Evolutionary conservation across 1,284 basidiomycete species (phyloP).

Genomic region (Ganoderma sinense): DNA sequence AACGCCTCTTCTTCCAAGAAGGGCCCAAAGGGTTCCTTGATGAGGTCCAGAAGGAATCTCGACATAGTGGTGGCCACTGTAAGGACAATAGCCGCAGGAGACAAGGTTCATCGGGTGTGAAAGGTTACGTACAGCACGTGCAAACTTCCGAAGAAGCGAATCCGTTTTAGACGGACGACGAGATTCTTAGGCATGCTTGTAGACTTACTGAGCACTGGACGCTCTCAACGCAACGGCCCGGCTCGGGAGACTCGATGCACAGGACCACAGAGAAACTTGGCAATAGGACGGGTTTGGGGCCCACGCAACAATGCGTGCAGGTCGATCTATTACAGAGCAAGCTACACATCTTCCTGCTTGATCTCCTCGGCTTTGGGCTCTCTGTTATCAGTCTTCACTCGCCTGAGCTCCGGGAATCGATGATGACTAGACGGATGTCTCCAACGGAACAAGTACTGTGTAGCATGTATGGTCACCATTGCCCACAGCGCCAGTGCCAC

Average conservation of each 20-base stretch:
- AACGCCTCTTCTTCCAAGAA: slow-evolving; percentile 37
- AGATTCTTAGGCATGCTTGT: background rate
- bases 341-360: slow-evolving; percentile 17
- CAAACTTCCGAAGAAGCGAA: background rate
- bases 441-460: slow-evolving; percentile 13
- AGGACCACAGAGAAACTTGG: background rate
- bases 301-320: background rate
- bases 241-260: background rate
- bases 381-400: slow-evolving; percentile 1
- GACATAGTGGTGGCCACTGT: slow-evolving; percentile 7
- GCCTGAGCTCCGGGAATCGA: background rate
- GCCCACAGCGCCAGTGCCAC: background rate
- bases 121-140: background rate
- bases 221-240: background rate
- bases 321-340: background rate
- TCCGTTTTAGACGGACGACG: background rate
- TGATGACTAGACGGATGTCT: slow-evolving; percentile 20
- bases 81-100: background rate
- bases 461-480: background rate
- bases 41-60: slow-evolving; percentile 20
- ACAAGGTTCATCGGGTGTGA: background rate
- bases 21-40: slow-evolving; percentile 41
- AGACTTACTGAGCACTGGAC: background rate
- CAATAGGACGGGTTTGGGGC: background rate
- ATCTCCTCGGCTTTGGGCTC: slow-evolving; percentile 2